These are phyloP conservation scores for Plasmodium yoelii DNA, from an alignment of 169 alveolate genomes.

Conservation along the genomic window DNA sequence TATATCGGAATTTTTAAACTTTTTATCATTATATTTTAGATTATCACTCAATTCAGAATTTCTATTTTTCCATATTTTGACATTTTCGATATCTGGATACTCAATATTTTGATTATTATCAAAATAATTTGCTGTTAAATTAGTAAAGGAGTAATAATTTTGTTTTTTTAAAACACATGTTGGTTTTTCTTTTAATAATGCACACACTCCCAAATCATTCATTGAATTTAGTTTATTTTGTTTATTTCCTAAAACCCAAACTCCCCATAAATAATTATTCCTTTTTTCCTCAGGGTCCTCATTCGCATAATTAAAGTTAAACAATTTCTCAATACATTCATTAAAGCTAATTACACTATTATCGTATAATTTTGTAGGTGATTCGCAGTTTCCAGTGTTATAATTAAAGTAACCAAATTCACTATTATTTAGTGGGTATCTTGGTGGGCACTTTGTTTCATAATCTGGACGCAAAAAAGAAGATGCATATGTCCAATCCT, in stretches of 20 bases:
- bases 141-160: constrained; percentile 54
- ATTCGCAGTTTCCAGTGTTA: constrained; percentile 45
- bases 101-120: constrained; percentile 23
- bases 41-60: not conserved
- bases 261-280: constrained; percentile 43
- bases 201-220: constrained; percentile 45
- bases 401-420: constrained; percentile 53
- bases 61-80: not conserved
- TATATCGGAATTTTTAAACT: not conserved
- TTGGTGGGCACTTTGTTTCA: constrained; percentile 61
- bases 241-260: constrained; percentile 30
- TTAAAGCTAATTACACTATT: constrained; percentile 4
- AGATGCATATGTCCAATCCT: constrained; percentile 66
- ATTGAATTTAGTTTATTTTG: constrained; percentile 24
- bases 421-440: constrained; percentile 59
- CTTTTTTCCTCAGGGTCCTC: not conserved
- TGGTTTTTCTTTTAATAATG: constrained; percentile 24
- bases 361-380: constrained; percentile 3
- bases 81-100: constrained; percentile 28
- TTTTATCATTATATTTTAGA: not conserved
- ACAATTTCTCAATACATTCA: constrained; percentile 50
- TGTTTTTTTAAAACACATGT: constrained; percentile 35
- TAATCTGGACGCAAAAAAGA: constrained; percentile 71
- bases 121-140: constrained; percentile 50
- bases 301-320: constrained; percentile 18